phyloP scores from a whole-genome alignment of 176 grass and related monocot species.

The Avena sativa region DNA sequence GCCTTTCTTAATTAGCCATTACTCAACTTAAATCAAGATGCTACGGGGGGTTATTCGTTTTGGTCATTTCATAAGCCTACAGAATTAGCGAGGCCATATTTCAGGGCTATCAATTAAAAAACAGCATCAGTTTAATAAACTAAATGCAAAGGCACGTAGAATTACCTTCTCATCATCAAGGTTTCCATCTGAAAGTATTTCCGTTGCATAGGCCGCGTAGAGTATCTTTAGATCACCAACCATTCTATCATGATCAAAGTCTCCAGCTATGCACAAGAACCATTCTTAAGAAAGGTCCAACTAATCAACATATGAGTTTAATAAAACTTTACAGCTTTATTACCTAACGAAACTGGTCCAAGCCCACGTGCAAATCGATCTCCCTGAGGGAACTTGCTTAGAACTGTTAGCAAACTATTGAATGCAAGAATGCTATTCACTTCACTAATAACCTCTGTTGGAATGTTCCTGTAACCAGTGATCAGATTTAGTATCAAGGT shows the following conservation, averaged over 20 bases:
- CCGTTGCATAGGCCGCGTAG: conserved; percentile 75
- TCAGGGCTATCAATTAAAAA: conserved; percentile 24
- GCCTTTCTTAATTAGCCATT: conserved; percentile 15
- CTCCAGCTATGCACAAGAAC: conserved; percentile 65
- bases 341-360: conserved; percentile 93
- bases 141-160: conserved; percentile 23
- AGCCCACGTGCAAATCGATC: conserved; percentile 67
- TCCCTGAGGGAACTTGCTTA: conserved; percentile 68
- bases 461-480: conserved; percentile 63
- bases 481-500: conserved; percentile 48
- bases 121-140: conserved; percentile 22
- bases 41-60: conserved; percentile 18
- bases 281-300: conserved; percentile 28
- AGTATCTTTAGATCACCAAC: conserved; percentile 80
- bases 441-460: conserved; percentile 62
- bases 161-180: conserved; percentile 81
- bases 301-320: conserved; percentile 49
- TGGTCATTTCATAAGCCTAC: not conserved
- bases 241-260: conserved; percentile 72
- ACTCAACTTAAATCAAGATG: conserved; percentile 29
- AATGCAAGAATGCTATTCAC: conserved; percentile 81
- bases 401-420: conserved; percentile 65
- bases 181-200: conserved; percentile 71
- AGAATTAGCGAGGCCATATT: not conserved
- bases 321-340: conserved; percentile 18